Percentiles rank a stretch among this genome's conserved stretches.
Evolutionary conservation across 2,329 filamentous ascomycete genomes (phyloP).

Genomic region (Rhynchosporium agropyri): DNA sequence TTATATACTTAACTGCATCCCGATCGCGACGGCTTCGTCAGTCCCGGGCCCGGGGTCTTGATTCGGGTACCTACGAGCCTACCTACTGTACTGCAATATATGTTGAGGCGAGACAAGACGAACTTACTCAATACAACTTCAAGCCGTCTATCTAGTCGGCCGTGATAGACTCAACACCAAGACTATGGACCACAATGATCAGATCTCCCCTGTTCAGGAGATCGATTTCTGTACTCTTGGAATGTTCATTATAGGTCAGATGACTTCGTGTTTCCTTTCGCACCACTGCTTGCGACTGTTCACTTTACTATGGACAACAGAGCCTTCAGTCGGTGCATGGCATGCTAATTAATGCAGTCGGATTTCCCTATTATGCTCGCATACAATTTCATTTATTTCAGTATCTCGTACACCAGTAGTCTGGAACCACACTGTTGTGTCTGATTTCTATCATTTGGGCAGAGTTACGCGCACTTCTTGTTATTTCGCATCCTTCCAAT

Average conservation of each 20-base stretch:
- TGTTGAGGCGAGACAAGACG: too few species aligned
- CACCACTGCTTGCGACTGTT: constrained; percentile 13
- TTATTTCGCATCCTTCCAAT: too few species aligned
- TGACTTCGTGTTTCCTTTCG: constrained; percentile 9
- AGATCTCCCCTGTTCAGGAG: constrained; percentile 42
- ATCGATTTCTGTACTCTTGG: constrained; percentile 71
- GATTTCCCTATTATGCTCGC: not conserved
- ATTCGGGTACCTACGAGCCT: too few species aligned
- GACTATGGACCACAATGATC: constrained; percentile 36
- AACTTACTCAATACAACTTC: constrained; percentile 22
- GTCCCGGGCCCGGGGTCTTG: too few species aligned
- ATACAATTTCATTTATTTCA: too few species aligned
- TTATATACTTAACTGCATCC: too few species aligned
- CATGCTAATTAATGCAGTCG: not conserved
- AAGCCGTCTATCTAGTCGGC: constrained; percentile 9
- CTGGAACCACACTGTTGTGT: not conserved
- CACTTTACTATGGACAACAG: not conserved
- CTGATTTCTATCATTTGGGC: not conserved
- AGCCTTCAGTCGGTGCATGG: constrained; percentile 7
- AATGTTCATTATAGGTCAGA: constrained; percentile 73
- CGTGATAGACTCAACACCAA: constrained; percentile 26
- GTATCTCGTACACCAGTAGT: not conserved
- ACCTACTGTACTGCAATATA: too few species aligned
- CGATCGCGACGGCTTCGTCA: too few species aligned
- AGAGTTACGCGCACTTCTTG: too few species aligned